Percentiles rank a stretch among this genome's conserved stretches.
Evolutionary conservation across 768 basidiomycete genomes (phyloP).

Genomic region (Zangia roseola): DNA sequence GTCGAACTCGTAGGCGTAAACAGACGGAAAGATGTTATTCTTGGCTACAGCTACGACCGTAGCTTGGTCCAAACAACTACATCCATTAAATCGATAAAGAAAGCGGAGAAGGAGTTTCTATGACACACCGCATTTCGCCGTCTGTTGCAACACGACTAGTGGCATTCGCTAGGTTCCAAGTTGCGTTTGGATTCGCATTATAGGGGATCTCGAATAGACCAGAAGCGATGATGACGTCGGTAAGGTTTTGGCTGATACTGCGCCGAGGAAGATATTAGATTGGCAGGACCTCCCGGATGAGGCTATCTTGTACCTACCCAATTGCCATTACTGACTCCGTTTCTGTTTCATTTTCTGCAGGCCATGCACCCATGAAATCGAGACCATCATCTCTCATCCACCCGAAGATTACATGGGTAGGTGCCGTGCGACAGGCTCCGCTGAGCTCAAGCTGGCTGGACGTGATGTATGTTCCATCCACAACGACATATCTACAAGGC

Average conservation of each 20-base stretch:
- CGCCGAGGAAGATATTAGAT: background rate
- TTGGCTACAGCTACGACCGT: conserved; percentile 43
- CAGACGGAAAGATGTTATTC: conserved; percentile 41
- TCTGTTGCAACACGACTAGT: conserved; percentile 9
- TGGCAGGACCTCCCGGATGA: background rate
- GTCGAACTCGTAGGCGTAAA: conserved; percentile 49
- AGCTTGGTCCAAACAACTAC: conserved; percentile 42
- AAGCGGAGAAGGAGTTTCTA: too few species aligned
- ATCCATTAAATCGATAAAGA: background rate
- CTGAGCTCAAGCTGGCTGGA: conserved; percentile 38
- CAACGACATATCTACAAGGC: conserved; percentile 37
- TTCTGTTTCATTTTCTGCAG: conserved; percentile 18
- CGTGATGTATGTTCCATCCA: conserved; percentile 48
- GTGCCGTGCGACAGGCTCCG: conserved; percentile 38
- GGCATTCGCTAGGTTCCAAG: conserved; percentile 3
- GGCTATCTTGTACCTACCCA: background rate
- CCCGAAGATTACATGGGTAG: conserved; percentile 48
- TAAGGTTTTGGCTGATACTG: conserved; percentile 4
- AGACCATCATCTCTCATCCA: conserved; percentile 53
- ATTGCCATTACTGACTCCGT: background rate
- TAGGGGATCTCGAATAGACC: conserved; percentile 2
- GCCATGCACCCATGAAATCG: conserved; percentile 41
- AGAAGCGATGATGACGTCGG: conserved; percentile 1
- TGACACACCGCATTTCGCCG: conserved; percentile 6
- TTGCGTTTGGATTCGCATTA: background rate